These are phyloP conservation scores for Jamesozyma hellenica DNA, from an alignment of 805 yeast genomes.

Conservation along the genomic window DNA sequence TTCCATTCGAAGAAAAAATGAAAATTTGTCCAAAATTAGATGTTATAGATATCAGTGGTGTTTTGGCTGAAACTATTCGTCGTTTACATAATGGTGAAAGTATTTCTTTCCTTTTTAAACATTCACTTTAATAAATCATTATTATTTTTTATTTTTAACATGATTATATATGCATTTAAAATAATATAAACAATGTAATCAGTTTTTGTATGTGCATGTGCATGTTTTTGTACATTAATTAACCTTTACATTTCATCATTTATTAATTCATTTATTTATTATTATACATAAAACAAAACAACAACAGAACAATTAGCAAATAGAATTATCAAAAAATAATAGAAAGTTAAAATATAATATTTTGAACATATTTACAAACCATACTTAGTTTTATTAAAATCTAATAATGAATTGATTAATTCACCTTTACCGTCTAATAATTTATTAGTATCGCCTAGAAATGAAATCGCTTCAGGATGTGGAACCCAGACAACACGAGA, in stretches of 20 bases:
- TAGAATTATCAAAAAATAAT: too few relatives aligned
- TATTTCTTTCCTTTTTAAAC: slow-evolving; percentile 60
- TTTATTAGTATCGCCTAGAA: slow-evolving; percentile 42
- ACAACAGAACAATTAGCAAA: too few relatives aligned
- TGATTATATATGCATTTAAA: too few relatives aligned
- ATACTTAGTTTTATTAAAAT: slow-evolving; percentile 42
- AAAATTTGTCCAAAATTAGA: slow-evolving; percentile 48
- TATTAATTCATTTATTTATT: too few relatives aligned
- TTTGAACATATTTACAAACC: slow-evolving; percentile 35
- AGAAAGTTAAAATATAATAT: too few relatives aligned
- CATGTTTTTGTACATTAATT: too few relatives aligned
- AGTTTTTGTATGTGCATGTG: too few relatives aligned
- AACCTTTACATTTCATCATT: too few relatives aligned
- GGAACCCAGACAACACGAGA: slow-evolving; percentile 93
- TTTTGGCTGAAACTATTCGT: slow-evolving; percentile 72
- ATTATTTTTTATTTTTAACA: too few relatives aligned
- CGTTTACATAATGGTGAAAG: slow-evolving; percentile 83
- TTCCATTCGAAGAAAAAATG: slow-evolving; percentile 61
- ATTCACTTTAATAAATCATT: slow-evolving; percentile 2
- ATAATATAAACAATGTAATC: too few relatives aligned
- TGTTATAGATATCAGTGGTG: slow-evolving; percentile 58
- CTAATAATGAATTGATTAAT: slow-evolving; percentile 40
- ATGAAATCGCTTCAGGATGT: slow-evolving; percentile 56
- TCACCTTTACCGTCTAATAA: slow-evolving; percentile 51
- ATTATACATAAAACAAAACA: too few relatives aligned